Evolutionary conservation across 495 filamentous ascomycete species (phyloP), one percentile per base, ranked within the genome.

Genomic region (Immersiella caudata): DNA sequence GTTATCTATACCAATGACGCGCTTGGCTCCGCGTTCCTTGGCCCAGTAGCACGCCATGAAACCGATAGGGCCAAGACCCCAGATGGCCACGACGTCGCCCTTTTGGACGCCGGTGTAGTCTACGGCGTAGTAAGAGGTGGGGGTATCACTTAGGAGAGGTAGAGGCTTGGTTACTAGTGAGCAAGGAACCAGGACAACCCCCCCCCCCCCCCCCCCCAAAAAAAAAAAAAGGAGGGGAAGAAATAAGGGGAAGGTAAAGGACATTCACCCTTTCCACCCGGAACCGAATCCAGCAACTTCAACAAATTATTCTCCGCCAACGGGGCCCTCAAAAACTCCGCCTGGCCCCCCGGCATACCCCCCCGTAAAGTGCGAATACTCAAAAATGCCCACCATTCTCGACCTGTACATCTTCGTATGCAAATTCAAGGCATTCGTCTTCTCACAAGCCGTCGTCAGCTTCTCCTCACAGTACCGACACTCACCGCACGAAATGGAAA

Each of bases 311-410:
- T 81, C 60, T 90, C 87, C 18, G 86, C 89, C 46, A 82, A 83
- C 0, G 89, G 89, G 6, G 90, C 87, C 2, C 89, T 82, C 12
- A 87, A 80, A 70, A 88, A 91, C 74, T 91, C 89, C 0, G 89
- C 86, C 73, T 92, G 89, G 0, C 89, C 88, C 24, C 89, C 89
- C 18, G n/a, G 59, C 65, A 18, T 46, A 67, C n/a, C 65, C 65
- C 0, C 65, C 65, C 1, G 21, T 22, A 18, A 67, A 62, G 33
- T 67, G 65, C 20, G 65, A 67, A 49, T 67, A 67, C 7, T 58
- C 65, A 55, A 67, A 67, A 27, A 67, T 62, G 18, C 88, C 89
- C 61, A 66, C 52, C 7, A 87, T 86, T 11, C 79, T 75, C 25
- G 79, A 79, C 0, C 85, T 84, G 52, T 86, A 90, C 80, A 91